A percentile compares a stretch with the other conserved stretches of the same genome.
These are phyloP conservation scores for Phytophthora meadii DNA, from an alignment of 352 stramenopile species.

Conservation along the genomic window DNA sequence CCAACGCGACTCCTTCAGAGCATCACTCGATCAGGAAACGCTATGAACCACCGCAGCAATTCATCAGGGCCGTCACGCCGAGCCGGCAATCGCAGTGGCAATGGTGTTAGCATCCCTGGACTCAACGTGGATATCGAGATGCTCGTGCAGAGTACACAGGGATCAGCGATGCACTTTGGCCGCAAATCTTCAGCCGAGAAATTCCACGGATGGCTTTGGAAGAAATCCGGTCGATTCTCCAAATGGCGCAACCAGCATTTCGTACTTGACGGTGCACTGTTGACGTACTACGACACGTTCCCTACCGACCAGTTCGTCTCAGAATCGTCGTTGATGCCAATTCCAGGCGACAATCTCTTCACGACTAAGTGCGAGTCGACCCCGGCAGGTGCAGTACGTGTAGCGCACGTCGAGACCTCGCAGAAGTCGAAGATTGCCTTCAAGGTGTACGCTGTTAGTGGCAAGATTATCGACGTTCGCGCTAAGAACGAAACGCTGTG, in stretches of 20 bases:
- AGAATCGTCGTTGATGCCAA: conserved; percentile 61
- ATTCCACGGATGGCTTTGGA: conserved; percentile 87
- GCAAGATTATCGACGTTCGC: conserved; percentile 85
- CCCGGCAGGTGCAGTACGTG: conserved; percentile 69
- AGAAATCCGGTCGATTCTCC: conserved; percentile 78
- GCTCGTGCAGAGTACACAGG: conserved; percentile 84
- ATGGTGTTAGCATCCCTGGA: conserved; percentile 40
- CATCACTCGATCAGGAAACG: conserved; percentile 5
- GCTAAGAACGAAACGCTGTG: conserved; percentile 82
- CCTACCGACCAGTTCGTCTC: conserved; percentile 82
- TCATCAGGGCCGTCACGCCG: conserved; percentile 21
- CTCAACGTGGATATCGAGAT: conserved; percentile 87
- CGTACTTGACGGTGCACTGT: conserved; percentile 74
- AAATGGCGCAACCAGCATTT: conserved; percentile 90
- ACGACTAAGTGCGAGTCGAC: conserved; percentile 78
- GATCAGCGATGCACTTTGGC: conserved; percentile 71
- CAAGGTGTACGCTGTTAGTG: conserved; percentile 83
- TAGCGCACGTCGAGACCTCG: conserved; percentile 79
- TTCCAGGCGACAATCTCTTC: conserved; percentile 70
- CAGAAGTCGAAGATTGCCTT: conserved; percentile 84
- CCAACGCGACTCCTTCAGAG: conserved; percentile 13
- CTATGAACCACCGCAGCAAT: conserved; percentile 48
- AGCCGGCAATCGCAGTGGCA: conserved; percentile 14
- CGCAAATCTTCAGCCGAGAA: conserved; percentile 71
- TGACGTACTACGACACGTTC: conserved; percentile 88